Evolutionary conservation across 2,329 filamentous ascomycete genomes (phyloP).

Genomic region (Microdochium bolleyi): DNA sequence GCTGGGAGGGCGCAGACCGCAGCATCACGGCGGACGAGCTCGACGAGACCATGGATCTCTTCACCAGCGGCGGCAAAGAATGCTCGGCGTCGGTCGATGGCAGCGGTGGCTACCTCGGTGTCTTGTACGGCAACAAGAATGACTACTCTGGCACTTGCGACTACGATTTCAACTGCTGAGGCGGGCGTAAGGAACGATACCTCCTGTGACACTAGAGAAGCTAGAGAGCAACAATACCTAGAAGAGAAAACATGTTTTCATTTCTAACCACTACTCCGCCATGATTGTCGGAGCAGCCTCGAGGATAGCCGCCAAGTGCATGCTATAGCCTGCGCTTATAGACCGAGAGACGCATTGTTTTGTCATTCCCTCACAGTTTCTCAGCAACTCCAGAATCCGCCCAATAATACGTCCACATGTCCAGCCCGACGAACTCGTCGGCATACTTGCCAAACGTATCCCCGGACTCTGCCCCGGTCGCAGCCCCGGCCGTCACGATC

Average conservation of each 20-base stretch:
- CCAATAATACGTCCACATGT: conserved; percentile 51
- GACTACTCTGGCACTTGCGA: not conserved
- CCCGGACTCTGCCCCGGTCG: conserved; percentile 19
- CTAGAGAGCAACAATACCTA: too few species aligned
- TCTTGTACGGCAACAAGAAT: not conserved
- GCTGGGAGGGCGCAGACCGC: not conserved
- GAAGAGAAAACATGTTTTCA: too few species aligned
- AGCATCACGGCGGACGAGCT: not conserved
- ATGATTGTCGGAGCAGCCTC: too few species aligned
- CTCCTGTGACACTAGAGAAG: too few species aligned
- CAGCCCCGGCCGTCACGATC: conserved; percentile 46
- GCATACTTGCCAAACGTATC: conserved; percentile 33
- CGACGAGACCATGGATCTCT: not conserved
- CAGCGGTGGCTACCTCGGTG: not conserved
- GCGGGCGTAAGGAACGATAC: too few species aligned
- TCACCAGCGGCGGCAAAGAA: not conserved
- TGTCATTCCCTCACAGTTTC: too few species aligned
- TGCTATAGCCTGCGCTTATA: too few species aligned
- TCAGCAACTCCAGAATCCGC: conserved; percentile 8
- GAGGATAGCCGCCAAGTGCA: too few species aligned
- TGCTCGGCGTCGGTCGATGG: not conserved
- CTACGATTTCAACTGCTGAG: not conserved
- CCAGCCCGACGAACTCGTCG: conserved; percentile 39
- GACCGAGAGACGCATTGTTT: too few species aligned
- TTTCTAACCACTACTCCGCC: too few species aligned